phyloP scores from a whole-genome alignment of 129 eudicot species.

The Flaveria ramosissima region DNA sequence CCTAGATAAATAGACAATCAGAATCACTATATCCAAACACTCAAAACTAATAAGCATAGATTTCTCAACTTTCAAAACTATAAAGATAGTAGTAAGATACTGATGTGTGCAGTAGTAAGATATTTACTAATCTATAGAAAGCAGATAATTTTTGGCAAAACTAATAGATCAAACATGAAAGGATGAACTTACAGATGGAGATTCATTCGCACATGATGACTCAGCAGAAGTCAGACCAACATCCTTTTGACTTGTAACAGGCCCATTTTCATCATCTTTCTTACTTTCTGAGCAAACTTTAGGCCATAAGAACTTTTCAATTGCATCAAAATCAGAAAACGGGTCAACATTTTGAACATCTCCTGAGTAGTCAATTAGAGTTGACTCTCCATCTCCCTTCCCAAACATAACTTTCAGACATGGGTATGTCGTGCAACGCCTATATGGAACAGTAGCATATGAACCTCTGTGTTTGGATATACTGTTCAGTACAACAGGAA shows the following conservation, averaged over 20 bases:
- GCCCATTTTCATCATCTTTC: slow-evolving; percentile 36
- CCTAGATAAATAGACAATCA: not conserved
- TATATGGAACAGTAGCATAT: slow-evolving; percentile 73
- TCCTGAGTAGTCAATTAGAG: slow-evolving; percentile 52
- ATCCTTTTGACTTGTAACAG: slow-evolving; percentile 38
- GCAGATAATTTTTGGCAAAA: slow-evolving; percentile 6
- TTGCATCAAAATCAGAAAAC: slow-evolving; percentile 61
- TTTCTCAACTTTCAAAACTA: not conserved
- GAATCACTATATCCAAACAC: slow-evolving; percentile 4
- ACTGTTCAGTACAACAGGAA: slow-evolving; percentile 58
- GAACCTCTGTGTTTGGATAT: slow-evolving; percentile 52
- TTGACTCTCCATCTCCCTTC: slow-evolving; percentile 61
- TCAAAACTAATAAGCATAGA: not conserved
- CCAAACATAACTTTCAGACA: slow-evolving; percentile 72
- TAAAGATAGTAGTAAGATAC: not conserved
- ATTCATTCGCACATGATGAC: slow-evolving; percentile 35
- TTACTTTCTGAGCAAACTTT: slow-evolving; percentile 44
- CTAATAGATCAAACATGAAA: slow-evolving; percentile 15
- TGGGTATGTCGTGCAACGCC: slow-evolving; percentile 56
- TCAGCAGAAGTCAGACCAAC: slow-evolving; percentile 38
- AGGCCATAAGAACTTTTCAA: slow-evolving; percentile 64
- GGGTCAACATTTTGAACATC: slow-evolving; percentile 79
- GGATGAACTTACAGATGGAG: slow-evolving; percentile 44
- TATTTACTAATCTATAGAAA: slow-evolving; percentile 13
- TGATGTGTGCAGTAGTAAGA: not conserved